Evolutionary conservation across 371 early-diverging fungal genomes (phyloP).

Genomic region (Quaeritorhiza haematococci): DNA sequence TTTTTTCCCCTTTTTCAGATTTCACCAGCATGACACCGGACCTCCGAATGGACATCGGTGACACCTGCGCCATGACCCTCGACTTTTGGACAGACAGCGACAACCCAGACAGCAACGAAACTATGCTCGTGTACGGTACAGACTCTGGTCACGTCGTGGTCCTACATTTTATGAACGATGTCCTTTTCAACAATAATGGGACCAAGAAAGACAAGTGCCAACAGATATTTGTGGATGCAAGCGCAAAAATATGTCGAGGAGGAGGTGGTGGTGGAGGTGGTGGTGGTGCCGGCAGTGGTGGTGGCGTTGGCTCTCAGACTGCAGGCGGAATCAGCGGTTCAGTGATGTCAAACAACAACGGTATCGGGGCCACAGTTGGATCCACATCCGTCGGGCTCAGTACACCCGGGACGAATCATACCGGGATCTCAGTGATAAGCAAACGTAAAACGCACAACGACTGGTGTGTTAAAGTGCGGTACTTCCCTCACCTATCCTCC

Average conservation of each 20-base stretch:
- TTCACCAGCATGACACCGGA: constrained; percentile 28
- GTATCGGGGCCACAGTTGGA: neutral
- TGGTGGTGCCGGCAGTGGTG: constrained; percentile 26
- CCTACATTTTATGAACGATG: constrained; percentile 26
- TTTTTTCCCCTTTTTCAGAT: constrained; percentile 14
- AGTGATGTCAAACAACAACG: neutral
- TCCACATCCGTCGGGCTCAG: neutral
- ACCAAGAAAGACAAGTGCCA: constrained; percentile 34
- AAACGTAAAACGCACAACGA: constrained; percentile 41
- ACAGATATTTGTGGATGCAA: constrained; percentile 42
- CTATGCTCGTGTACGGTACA: constrained; percentile 38
- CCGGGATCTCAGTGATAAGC: no score
- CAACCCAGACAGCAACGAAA: constrained; percentile 25
- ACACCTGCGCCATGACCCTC: constrained; percentile 24
- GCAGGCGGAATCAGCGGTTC: constrained; percentile 26
- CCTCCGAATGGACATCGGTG: constrained; percentile 4
- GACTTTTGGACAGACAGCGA: constrained; percentile 27
- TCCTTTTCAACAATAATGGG: constrained; percentile 39
- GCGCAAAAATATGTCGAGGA: constrained; percentile 42
- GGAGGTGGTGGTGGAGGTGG: constrained; percentile 29
- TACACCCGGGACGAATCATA: neutral
- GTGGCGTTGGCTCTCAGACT: constrained; percentile 16
- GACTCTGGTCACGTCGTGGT: constrained; percentile 35
- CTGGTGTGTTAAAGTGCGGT: constrained; percentile 42
- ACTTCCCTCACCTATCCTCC: constrained; percentile 34